Conservation (phyloP, 192 early-diverging fungal species). For the Backusella liffmaniae region DNA sequence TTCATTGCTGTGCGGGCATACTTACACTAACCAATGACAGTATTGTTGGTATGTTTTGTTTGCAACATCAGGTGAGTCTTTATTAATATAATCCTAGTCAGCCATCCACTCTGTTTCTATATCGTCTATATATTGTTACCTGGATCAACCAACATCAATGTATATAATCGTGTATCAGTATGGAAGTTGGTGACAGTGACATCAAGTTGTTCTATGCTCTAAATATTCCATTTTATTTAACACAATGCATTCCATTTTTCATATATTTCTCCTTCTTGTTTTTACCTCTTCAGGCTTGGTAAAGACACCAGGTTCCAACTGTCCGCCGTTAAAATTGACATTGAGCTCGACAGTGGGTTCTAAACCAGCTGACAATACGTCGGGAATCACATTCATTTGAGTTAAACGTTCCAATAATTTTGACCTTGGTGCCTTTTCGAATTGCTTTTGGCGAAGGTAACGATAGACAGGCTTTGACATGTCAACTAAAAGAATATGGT, state of each 20-base stretch:
- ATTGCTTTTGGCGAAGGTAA: conserved; percentile 61
- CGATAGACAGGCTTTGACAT: conserved; percentile 69
- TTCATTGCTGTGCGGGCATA: background rate
- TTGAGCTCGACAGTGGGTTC: conserved; percentile 44
- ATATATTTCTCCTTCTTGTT: background rate
- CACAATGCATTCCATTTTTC: conserved; percentile 28
- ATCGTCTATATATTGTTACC: conserved; percentile 33
- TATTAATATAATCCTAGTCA: background rate
- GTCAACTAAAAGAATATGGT: conserved; percentile 40
- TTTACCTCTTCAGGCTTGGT: conserved; percentile 33
- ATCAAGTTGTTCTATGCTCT: conserved; percentile 53
- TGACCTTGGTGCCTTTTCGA: conserved; percentile 50
- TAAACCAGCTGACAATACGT: conserved; percentile 56
- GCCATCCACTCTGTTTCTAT: background rate
- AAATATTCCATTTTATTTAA: conserved; percentile 27
- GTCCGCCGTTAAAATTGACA: conserved; percentile 34
- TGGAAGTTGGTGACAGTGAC: conserved; percentile 63
- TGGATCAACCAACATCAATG: conserved; percentile 68
- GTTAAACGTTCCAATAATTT: conserved; percentile 65
- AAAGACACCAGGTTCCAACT: conserved; percentile 42
- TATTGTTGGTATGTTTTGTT: conserved; percentile 66
- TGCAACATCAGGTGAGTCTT: conserved; percentile 59
- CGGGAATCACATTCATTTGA: conserved; percentile 79
- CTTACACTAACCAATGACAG: conserved; percentile 72
- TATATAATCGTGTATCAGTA: conserved; percentile 65